Percentiles rank a stretch among this genome's conserved stretches.
phyloP scores from a whole-genome alignment of 306 rosid species.

The Cicer judaicum region DNA sequence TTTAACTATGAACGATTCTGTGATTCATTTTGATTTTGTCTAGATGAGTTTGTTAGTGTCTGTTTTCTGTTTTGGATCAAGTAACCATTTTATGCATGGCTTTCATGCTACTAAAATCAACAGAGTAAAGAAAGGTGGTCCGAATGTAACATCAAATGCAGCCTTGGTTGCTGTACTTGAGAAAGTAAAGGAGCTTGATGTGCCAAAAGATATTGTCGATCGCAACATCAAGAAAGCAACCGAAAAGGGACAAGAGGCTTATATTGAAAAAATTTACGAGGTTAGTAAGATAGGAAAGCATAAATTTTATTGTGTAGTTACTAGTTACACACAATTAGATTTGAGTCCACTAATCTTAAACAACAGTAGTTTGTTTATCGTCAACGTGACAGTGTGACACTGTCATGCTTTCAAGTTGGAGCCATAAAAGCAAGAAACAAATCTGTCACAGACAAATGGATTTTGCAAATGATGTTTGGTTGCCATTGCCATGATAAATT shows the following conservation, averaged over 20 bases:
- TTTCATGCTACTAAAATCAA: constrained; percentile 36
- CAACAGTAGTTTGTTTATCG: constrained; percentile 19
- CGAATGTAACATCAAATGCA: constrained; percentile 71
- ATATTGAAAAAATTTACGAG: constrained; percentile 85
- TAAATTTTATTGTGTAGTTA: constrained; percentile 11
- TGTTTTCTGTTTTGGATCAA: constrained; percentile 4
- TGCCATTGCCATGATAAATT: constrained; percentile 19
- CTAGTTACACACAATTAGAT: not conserved
- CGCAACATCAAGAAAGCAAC: constrained; percentile 89
- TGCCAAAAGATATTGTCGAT: constrained; percentile 85
- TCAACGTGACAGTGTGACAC: constrained; percentile 14
- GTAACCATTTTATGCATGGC: constrained; percentile 17
- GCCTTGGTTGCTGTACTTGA: constrained; percentile 76
- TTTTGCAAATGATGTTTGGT: constrained; percentile 7
- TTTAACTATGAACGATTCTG: constrained; percentile 4
- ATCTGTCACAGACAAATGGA: constrained; percentile 10
- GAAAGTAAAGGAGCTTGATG: constrained; percentile 95
- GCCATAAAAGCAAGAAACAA: constrained; percentile 19
- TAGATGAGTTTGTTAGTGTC: constrained; percentile 31
- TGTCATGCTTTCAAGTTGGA: constrained; percentile 29
- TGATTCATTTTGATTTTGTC: constrained; percentile 27
- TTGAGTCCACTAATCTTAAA: constrained; percentile 23
- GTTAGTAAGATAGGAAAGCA: constrained; percentile 48
- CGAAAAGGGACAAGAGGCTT: constrained; percentile 94
- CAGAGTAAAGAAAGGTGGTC: constrained; percentile 86